These are phyloP conservation scores for Syncephalastrum monosporum DNA, from an alignment of 371 early-diverging fungal species.

Conservation along the genomic window DNA sequence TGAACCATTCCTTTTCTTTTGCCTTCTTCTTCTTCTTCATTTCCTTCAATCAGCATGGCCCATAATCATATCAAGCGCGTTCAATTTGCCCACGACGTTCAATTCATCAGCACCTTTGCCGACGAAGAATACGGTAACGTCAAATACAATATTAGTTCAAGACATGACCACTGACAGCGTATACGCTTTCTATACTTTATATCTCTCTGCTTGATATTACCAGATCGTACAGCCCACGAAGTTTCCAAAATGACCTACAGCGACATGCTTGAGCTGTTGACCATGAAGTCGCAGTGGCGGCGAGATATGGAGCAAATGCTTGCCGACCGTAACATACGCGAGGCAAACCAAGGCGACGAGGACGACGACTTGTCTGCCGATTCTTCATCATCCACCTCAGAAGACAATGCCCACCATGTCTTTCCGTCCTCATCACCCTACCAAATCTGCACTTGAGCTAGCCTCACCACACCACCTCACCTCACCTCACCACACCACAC, in stretches of 20 bases:
- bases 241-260: conserved; percentile 48
- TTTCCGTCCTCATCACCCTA: no score
- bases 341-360: conserved; percentile 14
- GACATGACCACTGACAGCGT: background rate
- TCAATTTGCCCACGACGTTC: conserved; percentile 41
- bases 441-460: no score
- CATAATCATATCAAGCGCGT: conserved; percentile 29
- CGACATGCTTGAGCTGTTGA: conserved; percentile 47
- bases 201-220: background rate
- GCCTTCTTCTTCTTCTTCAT: no score
- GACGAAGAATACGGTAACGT: conserved; percentile 49
- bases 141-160: background rate
- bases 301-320: conserved; percentile 44
- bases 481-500: no score
- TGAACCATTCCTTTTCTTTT: no score
- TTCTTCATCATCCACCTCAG: no score
- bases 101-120: conserved; percentile 40
- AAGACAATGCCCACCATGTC: no score
- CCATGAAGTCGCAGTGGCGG: conserved; percentile 46
- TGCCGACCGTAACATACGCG: conserved; percentile 24
- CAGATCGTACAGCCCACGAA: conserved; percentile 51
- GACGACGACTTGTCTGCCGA: conserved; percentile 2
- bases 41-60: background rate
- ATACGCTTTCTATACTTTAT: background rate
- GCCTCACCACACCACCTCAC: no score